A percentile compares a stretch with the other conserved stretches of the same genome.
These are phyloP conservation scores for Vigna reflexopilosa DNA, from an alignment of 306 rosid species.

Conservation along the genomic window DNA sequence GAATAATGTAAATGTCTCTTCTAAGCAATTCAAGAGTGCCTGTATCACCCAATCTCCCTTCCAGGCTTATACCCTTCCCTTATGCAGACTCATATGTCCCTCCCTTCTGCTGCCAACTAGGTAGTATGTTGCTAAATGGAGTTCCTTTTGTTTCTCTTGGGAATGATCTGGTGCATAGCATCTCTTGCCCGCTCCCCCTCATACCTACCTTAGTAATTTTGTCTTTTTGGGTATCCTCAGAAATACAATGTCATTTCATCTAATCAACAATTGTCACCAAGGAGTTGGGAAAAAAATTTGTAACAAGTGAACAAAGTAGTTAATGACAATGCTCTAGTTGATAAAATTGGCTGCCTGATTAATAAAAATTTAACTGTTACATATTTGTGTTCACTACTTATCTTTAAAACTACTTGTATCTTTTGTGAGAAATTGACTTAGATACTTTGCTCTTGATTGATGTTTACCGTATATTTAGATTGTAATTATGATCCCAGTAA, in stretches of 20 bases:
- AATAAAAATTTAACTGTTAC: background rate
- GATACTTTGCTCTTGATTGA: constrained; percentile 27
- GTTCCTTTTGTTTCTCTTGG: background rate
- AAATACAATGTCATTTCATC: constrained; percentile 3
- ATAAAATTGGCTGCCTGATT: constrained; percentile 30
- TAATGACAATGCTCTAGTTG: constrained; percentile 23
- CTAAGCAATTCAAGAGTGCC: background rate
- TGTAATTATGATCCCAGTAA: constrained; percentile 44
- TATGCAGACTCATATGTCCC: background rate
- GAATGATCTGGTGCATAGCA: background rate
- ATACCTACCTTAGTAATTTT: background rate
- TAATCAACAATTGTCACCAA: background rate
- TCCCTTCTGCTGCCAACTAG: background rate
- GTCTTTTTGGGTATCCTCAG: background rate
- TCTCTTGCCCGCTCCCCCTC: background rate
- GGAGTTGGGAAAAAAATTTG: background rate
- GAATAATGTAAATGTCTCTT: background rate
- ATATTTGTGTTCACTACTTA: constrained; percentile 1
- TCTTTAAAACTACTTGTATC: constrained; percentile 22
- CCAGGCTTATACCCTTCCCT: background rate
- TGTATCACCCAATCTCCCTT: background rate
- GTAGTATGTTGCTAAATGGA: background rate
- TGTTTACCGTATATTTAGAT: constrained; percentile 35
- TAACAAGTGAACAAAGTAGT: background rate
- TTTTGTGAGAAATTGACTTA: constrained; percentile 1